Base-by-base conservation (phyloP, 768 basidiomycete genomes). In the Gymnopilus junonius region DNA sequence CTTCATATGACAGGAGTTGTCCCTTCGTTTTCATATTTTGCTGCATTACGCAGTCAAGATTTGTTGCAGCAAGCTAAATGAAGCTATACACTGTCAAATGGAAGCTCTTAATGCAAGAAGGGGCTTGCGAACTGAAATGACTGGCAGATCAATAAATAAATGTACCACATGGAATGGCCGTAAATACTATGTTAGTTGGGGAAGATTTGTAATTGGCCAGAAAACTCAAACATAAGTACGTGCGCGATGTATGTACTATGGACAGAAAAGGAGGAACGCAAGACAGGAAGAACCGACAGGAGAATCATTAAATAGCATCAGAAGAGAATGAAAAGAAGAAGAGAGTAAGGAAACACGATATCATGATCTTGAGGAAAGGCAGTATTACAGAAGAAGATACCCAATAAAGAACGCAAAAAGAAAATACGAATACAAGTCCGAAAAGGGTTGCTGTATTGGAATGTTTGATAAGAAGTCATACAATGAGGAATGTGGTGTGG, bases 361-460 rank as follows among this genome's bases (percentile, higher is more conserved):
- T 65, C 51, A 68, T 51, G 45, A 51, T 51, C 50, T 64, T 58
- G 43, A 68, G n/a, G n/a, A 69, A 70, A 48, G 59, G 70, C 67
- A 73, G 69, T 67, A 74, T 68, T 71, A 72, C 70, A 72, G 70
- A 65, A 59, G 59, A 66, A 68, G 63, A 73, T 70, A 74, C 74
- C 72, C 72, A 70, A 74, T 73, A 69, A 70, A 66, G 65, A 71
- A 65, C 64, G 71, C 58, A 63, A 63, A 66, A 65, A 64, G 60
- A 72, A 67, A 68, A 73, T 79, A 79, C 67, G 74, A 74, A 76
- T 81, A 82, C 80, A 82, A 75, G 75, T 76, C 73, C 79, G 53
- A 65, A 39, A 59, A 64, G 55, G 57, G 64, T 62, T 62, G 63
- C 55, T 64, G 65, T 55, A 48, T 32, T 59, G 67, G 58, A 67